These are phyloP conservation scores for Euphorbia corollata DNA, from an alignment of 441 rosid species.

Conservation along the genomic window DNA sequence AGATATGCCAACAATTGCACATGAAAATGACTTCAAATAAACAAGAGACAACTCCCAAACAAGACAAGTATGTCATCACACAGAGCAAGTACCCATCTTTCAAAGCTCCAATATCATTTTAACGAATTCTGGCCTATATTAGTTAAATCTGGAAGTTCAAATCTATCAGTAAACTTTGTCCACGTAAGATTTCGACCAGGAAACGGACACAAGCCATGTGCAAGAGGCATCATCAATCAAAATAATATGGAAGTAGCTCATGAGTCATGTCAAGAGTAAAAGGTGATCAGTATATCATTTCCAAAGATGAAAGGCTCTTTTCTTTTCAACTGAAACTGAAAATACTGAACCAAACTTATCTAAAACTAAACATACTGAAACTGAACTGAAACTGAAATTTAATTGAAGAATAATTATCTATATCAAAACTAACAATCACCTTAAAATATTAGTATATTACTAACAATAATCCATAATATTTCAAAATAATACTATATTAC, in stretches of 20 bases:
- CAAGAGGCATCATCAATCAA: not conserved
- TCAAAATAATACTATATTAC: too few species aligned
- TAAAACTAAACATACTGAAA: too few species aligned
- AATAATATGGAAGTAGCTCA: not conserved
- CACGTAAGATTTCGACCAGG: not conserved
- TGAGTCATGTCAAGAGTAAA: not conserved
- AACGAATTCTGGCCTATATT: not conserved
- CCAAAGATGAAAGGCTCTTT: not conserved
- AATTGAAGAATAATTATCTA: too few species aligned
- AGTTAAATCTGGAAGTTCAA: conserved; percentile 2
- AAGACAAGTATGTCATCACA: not conserved
- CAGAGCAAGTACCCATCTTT: not conserved
- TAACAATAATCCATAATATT: too few species aligned
- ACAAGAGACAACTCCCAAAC: not conserved
- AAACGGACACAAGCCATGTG: not conserved
- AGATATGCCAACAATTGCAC: conserved; percentile 1
- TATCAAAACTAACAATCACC: too few species aligned
- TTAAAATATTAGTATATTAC: too few species aligned
- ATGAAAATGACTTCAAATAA: not conserved
- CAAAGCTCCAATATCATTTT: not conserved
- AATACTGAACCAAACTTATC: too few species aligned
- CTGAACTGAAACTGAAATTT: too few species aligned
- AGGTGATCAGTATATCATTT: not conserved
- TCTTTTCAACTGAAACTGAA: too few species aligned
- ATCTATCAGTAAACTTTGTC: not conserved